These are phyloP conservation scores for Phytophthora citrophthora DNA, from an alignment of 352 stramenopile genomes.

Conservation along the genomic window DNA sequence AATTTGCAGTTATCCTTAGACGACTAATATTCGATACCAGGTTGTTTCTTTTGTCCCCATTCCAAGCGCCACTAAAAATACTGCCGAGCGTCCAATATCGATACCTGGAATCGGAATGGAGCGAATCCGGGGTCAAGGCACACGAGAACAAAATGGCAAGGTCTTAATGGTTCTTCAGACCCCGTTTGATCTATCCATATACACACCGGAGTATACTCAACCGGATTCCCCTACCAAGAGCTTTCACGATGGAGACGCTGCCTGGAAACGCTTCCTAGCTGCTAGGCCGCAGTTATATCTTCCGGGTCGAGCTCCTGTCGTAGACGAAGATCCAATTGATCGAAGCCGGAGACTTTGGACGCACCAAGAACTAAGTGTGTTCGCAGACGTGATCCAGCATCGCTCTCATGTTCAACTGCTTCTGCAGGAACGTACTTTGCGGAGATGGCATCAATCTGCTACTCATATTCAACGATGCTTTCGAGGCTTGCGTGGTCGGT, in stretches of 20 bases:
- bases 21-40: too few species aligned
- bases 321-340: slow-evolving; percentile 49
- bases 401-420: slow-evolving; percentile 42
- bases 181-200: slow-evolving; percentile 47
- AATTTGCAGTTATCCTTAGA: slow-evolving; percentile 6
- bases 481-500: slow-evolving; percentile 45
- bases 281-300: slow-evolving; percentile 54
- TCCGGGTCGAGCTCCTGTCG: slow-evolving; percentile 42
- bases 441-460: slow-evolving; percentile 48
- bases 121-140: too few species aligned
- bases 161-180: slow-evolving; percentile 3
- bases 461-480: slow-evolving; percentile 45
- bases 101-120: not conserved
- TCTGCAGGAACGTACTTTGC: slow-evolving; percentile 43
- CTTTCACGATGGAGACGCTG: slow-evolving; percentile 24
- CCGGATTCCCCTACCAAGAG: slow-evolving; percentile 8
- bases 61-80: slow-evolving; percentile 35
- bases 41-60: too few species aligned
- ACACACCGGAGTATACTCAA: slow-evolving; percentile 48
- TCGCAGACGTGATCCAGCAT: slow-evolving; percentile 44
- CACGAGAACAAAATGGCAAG: not conserved
- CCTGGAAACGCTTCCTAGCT: slow-evolving; percentile 45
- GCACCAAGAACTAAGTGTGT: slow-evolving; percentile 44
- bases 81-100: not conserved
- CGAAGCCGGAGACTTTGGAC: slow-evolving; percentile 54